Conservation (phyloP, 441 rosid genomes). For the Populus hybrid region DNA sequence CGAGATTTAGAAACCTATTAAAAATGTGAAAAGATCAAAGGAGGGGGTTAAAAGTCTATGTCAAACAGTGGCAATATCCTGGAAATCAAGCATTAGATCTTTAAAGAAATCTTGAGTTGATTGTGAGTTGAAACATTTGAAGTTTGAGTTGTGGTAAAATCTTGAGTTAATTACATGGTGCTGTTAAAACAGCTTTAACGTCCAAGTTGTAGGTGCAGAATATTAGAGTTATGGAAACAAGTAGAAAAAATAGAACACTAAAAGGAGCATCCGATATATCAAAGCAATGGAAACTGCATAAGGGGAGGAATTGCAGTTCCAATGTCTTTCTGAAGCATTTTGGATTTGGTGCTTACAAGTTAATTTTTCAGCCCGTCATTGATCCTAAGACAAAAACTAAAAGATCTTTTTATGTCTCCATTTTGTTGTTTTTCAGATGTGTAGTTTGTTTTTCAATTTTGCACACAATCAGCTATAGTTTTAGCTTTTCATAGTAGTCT, state of each 20-base stretch:
- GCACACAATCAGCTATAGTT: neutral
- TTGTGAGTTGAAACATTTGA: neutral
- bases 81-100: neutral
- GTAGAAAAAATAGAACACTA: neutral
- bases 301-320: neutral
- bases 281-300: neutral
- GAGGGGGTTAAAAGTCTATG: neutral
- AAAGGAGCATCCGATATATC: neutral
- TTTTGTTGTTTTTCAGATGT: neutral
- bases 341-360: neutral
- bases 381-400: neutral
- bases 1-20: neutral
- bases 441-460: neutral
- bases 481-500: neutral
- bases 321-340: neutral
- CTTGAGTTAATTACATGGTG: neutral
- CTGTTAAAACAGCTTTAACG: neutral
- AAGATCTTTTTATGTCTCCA: neutral
- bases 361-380: neutral
- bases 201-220: neutral
- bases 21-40: neutral
- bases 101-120: neutral
- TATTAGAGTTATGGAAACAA: neutral
- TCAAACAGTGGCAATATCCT: neutral
- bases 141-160: neutral